Base-by-base conservation (phyloP, 2,329 filamentous ascomycete species). In the Teratosphaeria nubilosa region DNA sequence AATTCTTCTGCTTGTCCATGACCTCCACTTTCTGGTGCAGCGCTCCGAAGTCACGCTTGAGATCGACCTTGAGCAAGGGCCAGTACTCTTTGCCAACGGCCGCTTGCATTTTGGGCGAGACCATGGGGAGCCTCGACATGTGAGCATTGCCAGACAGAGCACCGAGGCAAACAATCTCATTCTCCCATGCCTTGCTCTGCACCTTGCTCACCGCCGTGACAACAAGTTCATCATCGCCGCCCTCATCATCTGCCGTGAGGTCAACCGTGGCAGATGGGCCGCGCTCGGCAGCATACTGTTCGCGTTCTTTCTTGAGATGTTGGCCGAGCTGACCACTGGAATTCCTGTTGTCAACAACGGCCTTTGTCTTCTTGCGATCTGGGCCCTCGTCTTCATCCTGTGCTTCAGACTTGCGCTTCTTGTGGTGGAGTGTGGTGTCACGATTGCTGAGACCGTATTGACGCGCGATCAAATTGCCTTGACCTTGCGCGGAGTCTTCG, bases 381-480 rank as follows among this genome's bases (percentile, higher is more conserved):
- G 60, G 59, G 20, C 60, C 63, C 1, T 61, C 58, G 9, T 65
- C 75, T 22, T 73, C 69, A 14, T 79, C 75, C 9, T 70, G 63
- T 13, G 58, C 56, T 20, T 63, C 56, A 22, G 65, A 72, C 68
- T 84, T 91, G 55, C 85, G 84, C 74, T 92, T 92, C 30, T 51
- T 50, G n/a, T 34, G 22, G 14, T 79, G 75, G 22, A 87, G 83
- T 68, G 71, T 78, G 62, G 68, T 76, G 65, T 77, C 76, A 27
- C 91, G 86, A 55, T 86, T 80, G 63, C 88, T 81, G 14, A 95
- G 82, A 63, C 86, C 85, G 70, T 91, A 89, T 69, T 91, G 78
- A 32, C 84, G 82, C 71, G 95, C 89, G 52, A 95, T 83, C 75
- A 91, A 83, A 57, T 75, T 74, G 10, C 80, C 78, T 64, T 83